Conservation (phyloP, 768 basidiomycete species). For the Sutorius australiensis region DNA sequence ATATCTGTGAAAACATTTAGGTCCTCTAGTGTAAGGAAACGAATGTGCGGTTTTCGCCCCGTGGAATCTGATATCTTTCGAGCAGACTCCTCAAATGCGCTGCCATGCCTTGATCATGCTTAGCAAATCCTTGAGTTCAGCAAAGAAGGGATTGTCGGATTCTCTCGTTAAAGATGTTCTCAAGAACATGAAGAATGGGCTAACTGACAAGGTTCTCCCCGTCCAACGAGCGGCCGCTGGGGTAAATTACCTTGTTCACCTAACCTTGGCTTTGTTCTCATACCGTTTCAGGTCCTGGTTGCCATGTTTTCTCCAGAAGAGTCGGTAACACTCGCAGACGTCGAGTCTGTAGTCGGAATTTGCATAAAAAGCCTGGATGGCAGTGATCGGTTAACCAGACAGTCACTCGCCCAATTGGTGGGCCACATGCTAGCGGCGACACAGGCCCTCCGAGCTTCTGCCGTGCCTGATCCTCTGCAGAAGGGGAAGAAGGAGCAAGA, state of each 20-base stretch:
- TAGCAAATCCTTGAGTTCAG: constrained; percentile 73
- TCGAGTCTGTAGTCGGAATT: constrained; percentile 68
- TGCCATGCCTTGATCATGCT: constrained; percentile 76
- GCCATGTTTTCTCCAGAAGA: constrained; percentile 57
- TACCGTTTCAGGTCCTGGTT: constrained; percentile 40
- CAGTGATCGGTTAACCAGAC: constrained; percentile 81
- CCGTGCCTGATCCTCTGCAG: constrained; percentile 45
- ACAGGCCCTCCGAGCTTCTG: constrained; percentile 59
- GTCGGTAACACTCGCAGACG: constrained; percentile 59
- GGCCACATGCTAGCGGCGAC: constrained; percentile 83
- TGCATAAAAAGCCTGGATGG: constrained; percentile 75
- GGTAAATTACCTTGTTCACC: constrained; percentile 37
- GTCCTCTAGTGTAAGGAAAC: constrained; percentile 61
- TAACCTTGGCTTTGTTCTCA: constrained; percentile 13
- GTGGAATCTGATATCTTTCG: constrained; percentile 6
- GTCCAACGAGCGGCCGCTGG: constrained; percentile 83
- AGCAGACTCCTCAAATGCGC: constrained; percentile 74
- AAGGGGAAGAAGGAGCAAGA: constrained; percentile 63
- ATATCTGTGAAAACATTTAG: constrained; percentile 65
- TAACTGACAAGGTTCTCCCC: constrained; percentile 79
- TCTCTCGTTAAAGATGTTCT: constrained; percentile 71
- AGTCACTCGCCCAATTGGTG: constrained; percentile 71
- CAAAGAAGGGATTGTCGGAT: constrained; percentile 83
- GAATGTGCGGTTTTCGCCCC: neutral
- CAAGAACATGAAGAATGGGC: constrained; percentile 72